A percentile compares a stretch with the other conserved stretches of the same genome.
These are phyloP conservation scores for Fomitopsis pinicola DNA, from an alignment of 1,284 basidiomycete genomes.

Conservation along the genomic window DNA sequence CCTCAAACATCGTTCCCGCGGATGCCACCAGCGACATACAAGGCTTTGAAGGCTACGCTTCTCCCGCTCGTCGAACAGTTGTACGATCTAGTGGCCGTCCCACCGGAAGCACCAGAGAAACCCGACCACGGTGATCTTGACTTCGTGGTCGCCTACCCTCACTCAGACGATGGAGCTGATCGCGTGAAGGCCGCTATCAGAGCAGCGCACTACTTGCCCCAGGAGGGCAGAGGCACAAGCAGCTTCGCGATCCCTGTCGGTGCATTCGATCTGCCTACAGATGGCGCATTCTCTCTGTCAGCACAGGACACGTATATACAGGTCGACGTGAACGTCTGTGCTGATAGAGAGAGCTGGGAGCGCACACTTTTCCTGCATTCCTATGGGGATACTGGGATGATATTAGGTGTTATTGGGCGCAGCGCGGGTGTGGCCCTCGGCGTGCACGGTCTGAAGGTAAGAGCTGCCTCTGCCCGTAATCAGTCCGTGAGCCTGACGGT, in stretches of 20 bases:
- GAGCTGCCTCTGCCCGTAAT: constrained; percentile 1
- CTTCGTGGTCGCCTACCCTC: constrained; percentile 48
- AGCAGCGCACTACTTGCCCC: constrained; percentile 42
- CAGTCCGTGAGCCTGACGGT: not conserved
- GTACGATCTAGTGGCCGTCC: constrained; percentile 48
- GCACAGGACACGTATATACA: constrained; percentile 36
- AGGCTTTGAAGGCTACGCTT: constrained; percentile 42
- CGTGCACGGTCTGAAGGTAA: constrained; percentile 54
- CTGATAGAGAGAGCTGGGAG: constrained; percentile 42
- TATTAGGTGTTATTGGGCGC: constrained; percentile 49
- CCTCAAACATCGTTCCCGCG: constrained; percentile 50
- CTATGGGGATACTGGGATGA: constrained; percentile 69
- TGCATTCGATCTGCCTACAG: constrained; percentile 14
- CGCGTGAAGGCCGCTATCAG: constrained; percentile 40
- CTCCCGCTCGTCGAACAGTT: constrained; percentile 36
- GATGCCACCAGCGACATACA: constrained; percentile 49
- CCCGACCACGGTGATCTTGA: constrained; percentile 62
- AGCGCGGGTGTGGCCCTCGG: constrained; percentile 48
- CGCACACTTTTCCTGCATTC: constrained; percentile 50
- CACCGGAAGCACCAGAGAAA: constrained; percentile 61
- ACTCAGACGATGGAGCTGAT: constrained; percentile 31
- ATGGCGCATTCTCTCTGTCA: not conserved
- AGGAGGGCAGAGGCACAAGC: constrained; percentile 50
- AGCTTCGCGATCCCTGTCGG: constrained; percentile 54
- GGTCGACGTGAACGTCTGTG: constrained; percentile 61